Conservation (phyloP, 805 yeast genomes). For the Teunomyces panamensis region DNA sequence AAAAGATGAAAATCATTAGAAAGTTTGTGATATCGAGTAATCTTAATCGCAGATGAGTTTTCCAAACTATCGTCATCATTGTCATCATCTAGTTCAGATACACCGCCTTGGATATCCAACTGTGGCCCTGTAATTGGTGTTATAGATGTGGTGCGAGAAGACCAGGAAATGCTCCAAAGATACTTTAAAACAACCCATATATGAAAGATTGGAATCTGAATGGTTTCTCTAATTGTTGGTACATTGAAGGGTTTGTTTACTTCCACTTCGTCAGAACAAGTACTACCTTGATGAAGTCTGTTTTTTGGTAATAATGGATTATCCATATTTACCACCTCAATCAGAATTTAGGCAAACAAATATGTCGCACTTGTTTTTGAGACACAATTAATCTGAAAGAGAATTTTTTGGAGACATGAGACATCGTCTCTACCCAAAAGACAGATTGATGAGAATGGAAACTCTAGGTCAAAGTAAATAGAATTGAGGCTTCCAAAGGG, state of each 20-base stretch:
- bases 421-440: neutral
- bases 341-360: no score
- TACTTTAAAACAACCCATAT: neutral
- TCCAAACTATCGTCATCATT: neutral
- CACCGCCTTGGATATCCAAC: neutral
- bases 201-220: neutral
- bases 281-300: neutral
- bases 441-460: no score
- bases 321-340: neutral
- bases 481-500: neutral
- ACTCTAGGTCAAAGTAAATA: neutral
- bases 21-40: neutral
- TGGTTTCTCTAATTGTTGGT: neutral
- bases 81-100: neutral
- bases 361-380: no score
- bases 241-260: neutral
- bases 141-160: neutral
- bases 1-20: slow-evolving; percentile 9
- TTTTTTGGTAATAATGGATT: slow-evolving; percentile 1
- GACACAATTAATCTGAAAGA: no score
- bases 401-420: neutral
- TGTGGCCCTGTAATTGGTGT: neutral
- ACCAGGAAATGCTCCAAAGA: neutral
- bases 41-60: neutral
- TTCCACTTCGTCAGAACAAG: neutral